phyloP scores from a whole-genome alignment of 2,329 filamentous ascomycete species.

The Paecilomyces niveus region DNA sequence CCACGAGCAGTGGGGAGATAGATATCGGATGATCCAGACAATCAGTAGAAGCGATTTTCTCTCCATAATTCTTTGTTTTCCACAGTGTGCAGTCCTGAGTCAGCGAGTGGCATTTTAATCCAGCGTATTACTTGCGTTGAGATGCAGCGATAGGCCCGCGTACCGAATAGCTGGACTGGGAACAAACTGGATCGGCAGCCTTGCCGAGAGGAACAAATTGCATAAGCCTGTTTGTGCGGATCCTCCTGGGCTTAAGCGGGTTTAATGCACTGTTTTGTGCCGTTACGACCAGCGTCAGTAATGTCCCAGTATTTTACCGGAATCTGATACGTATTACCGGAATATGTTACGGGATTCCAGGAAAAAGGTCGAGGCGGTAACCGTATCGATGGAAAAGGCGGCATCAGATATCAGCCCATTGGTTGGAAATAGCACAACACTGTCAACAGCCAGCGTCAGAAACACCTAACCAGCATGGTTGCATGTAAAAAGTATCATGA shows the following conservation, averaged over 20 bases:
- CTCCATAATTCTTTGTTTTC: not conserved
- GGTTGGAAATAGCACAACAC: too few relatives aligned
- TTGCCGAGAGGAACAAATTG: not conserved
- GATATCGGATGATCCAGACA: too few relatives aligned
- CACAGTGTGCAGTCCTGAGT: not conserved
- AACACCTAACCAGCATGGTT: too few relatives aligned
- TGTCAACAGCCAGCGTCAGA: too few relatives aligned
- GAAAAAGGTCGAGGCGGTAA: too few relatives aligned
- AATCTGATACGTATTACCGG: not conserved
- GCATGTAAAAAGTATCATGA: too few relatives aligned
- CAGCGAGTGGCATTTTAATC: not conserved
- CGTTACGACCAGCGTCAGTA: too few relatives aligned
- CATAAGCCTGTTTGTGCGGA: not conserved
- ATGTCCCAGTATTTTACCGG: not conserved
- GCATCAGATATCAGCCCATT: not conserved
- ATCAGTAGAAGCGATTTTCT: too few relatives aligned
- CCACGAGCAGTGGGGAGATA: too few relatives aligned
- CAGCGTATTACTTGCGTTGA: not conserved
- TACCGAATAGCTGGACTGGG: conserved; percentile 1
- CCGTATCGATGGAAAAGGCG: not conserved
- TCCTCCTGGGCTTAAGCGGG: too few relatives aligned
- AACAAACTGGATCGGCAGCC: not conserved
- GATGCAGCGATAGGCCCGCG: not conserved
- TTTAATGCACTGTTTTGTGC: too few relatives aligned
- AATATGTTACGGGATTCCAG: too few relatives aligned